Base-by-base conservation (phyloP, 192 early-diverging fungal genomes). In the Gorgonomyces haynaldii region DNA sequence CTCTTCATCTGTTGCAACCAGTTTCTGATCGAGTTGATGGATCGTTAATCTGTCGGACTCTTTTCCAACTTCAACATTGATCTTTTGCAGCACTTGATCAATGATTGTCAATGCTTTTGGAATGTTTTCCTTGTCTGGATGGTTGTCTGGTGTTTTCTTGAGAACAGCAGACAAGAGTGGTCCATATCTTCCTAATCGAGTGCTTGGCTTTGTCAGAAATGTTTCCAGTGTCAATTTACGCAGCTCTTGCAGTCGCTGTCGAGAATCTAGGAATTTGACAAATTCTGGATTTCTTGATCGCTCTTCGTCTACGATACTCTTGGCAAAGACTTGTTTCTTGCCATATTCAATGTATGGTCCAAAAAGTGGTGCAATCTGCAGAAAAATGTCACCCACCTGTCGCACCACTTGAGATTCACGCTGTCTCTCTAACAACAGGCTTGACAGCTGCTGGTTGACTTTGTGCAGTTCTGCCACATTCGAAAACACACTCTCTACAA, bases 41-140 rank as follows among this genome's bases (percentile, higher is more conserved):
- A 32, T 82, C 68, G 41, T 85, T 70, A 26, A 96, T 61, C 48
- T 82, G 72, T 52, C 72, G 61, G 36, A 97, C 63, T 50, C 79
- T 63, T 80, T 83, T n/a, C 93, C 93, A 2, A 88, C 82, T 58
- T 89, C 90, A 17, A 65, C 43, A 60, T 97, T 93, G 54, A 97
- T 83, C 29, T 75, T 76, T 37, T 62, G 59, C 42, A 94, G 66
- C 54, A 88, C 78, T 24, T 74, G 71, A 46, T 77, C 72, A 36
- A 93, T 81, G 26, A 75, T 73, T n/a, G 49, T 62, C 20, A 90
- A 68, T 5, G 79, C 85, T 52, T 79, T 58, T 15, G 81, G 79
- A 13, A 97, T 66, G 20, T 77, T 57, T 20, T 64, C 70, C 37
- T 72, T 66, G 49, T 96, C 93, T 2, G 88, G 82, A 45, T 88